A percentile compares a stretch with the other conserved stretches of the same genome.
phyloP scores from a whole-genome alignment of 108 stramenopile genomes.

The Pseudonitzschia pungens region DNA sequence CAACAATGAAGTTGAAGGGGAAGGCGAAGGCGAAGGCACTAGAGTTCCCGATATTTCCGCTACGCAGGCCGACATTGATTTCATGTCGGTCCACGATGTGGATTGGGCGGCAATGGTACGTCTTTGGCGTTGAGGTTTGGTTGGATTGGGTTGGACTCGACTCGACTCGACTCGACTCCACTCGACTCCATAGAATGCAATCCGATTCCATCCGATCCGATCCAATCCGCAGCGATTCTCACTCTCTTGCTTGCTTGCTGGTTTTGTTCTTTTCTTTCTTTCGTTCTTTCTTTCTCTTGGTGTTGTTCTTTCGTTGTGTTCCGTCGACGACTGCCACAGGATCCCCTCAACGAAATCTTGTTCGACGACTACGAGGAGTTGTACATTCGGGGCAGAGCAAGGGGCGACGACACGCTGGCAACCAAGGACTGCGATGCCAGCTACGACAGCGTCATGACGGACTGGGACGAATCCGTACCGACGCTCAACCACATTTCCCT shows the following conservation, averaged over 20 bases:
- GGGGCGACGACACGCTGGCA: neutral
- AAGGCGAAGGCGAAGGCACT: neutral
- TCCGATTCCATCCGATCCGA: too few species aligned
- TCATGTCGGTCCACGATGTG: conserved; percentile 8
- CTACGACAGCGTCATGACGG: conserved; percentile 14
- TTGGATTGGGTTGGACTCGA: too few species aligned
- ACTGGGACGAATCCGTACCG: conserved; percentile 80
- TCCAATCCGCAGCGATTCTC: too few species aligned
- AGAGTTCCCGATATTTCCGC: conserved; percentile 1
- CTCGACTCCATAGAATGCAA: too few species aligned
- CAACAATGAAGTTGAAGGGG: too few species aligned
- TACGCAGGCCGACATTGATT: conserved; percentile 4
- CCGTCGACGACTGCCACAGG: neutral
- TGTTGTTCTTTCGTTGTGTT: too few species aligned
- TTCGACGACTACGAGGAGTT: conserved; percentile 8
- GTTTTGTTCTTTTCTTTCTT: too few species aligned
- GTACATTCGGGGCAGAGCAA: neutral
- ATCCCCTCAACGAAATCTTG: conserved; percentile 1
- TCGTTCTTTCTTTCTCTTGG: too few species aligned
- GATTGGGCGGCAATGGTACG: conserved; percentile 14
- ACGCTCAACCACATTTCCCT: conserved; percentile 78
- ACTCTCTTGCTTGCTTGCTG: too few species aligned
- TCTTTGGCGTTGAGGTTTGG: too few species aligned
- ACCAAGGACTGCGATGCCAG: neutral
- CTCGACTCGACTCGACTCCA: too few species aligned